Conservation (phyloP, 192 early-diverging fungal genomes). For the Backusella circina region DNA sequence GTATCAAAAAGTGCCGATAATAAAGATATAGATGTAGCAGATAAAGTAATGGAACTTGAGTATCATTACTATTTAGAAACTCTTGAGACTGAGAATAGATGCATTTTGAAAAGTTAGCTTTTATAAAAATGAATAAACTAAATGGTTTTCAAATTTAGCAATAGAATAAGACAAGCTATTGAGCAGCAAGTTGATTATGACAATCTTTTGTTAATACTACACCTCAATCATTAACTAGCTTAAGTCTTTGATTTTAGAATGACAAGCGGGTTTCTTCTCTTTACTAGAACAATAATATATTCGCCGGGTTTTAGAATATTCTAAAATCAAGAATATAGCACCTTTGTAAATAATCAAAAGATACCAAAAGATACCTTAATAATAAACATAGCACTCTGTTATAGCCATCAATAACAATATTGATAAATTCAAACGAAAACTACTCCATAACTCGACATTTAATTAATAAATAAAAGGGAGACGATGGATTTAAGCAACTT, state of each 20-base stretch:
- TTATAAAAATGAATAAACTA: not conserved
- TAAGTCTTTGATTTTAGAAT: not conserved
- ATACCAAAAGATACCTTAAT: not conserved
- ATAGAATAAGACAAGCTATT: not conserved
- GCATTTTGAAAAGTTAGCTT: not conserved
- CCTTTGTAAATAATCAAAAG: not conserved
- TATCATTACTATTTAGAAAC: not conserved
- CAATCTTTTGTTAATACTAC: not conserved
- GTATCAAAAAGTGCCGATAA: conserved; percentile 33
- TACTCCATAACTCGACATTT: not conserved
- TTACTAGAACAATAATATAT: too few relatives aligned
- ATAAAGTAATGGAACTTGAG: not conserved
- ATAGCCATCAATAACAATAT: not conserved
- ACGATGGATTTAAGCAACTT: not conserved
- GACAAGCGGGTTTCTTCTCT: too few relatives aligned
- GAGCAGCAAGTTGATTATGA: not conserved
- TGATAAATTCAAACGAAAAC: not conserved
- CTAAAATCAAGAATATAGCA: not conserved
- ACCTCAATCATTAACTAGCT: not conserved
- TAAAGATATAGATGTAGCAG: not conserved
- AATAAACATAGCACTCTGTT: not conserved
- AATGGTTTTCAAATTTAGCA: too few relatives aligned
- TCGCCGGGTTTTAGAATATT: too few relatives aligned
- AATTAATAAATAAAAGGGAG: not conserved
- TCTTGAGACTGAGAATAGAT: not conserved